Evolutionary conservation across 1,284 basidiomycete species (phyloP).

Genomic region (Apiotrichum veenhuisii): DNA sequence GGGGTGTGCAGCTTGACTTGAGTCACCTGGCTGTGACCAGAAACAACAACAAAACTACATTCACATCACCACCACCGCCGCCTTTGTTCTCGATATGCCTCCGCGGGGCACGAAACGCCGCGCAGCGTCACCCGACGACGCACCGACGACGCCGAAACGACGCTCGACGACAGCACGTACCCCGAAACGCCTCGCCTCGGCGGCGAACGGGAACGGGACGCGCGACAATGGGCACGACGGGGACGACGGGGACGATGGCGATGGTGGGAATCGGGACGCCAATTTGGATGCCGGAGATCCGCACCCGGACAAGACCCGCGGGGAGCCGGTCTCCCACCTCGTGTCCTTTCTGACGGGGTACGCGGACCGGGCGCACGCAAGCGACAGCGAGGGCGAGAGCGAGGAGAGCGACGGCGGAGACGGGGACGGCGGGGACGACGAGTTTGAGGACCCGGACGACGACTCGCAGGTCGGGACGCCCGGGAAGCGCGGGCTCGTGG

Average conservation of each 20-base stretch:
- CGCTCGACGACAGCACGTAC: not conserved
- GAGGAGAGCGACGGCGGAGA: conserved; percentile 16
- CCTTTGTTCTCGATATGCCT: not conserved
- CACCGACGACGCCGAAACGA: conserved; percentile 1
- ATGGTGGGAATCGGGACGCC: not conserved
- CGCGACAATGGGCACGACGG: not conserved
- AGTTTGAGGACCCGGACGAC: conserved; percentile 23
- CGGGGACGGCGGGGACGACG: conserved; percentile 28
- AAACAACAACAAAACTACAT: not conserved
- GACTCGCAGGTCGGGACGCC: conserved; percentile 8
- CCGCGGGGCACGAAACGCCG: conserved; percentile 1
- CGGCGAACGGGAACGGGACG: no score
- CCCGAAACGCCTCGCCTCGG: not conserved
- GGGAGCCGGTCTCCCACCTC: conserved; percentile 28
- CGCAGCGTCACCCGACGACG: conserved; percentile 4
- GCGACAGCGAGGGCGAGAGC: conserved; percentile 23
- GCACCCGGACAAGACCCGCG: no score
- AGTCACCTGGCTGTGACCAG: no score
- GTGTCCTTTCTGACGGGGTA: conserved; percentile 46
- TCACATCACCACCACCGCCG: not conserved
- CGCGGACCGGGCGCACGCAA: conserved; percentile 19
- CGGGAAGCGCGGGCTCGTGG: conserved; percentile 15
- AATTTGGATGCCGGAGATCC: not conserved
- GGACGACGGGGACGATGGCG: not conserved
- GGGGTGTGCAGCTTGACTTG: no score